Evolutionary conservation across 140 eudicot genomes (phyloP).

Genomic region (Flaveria floridana): DNA sequence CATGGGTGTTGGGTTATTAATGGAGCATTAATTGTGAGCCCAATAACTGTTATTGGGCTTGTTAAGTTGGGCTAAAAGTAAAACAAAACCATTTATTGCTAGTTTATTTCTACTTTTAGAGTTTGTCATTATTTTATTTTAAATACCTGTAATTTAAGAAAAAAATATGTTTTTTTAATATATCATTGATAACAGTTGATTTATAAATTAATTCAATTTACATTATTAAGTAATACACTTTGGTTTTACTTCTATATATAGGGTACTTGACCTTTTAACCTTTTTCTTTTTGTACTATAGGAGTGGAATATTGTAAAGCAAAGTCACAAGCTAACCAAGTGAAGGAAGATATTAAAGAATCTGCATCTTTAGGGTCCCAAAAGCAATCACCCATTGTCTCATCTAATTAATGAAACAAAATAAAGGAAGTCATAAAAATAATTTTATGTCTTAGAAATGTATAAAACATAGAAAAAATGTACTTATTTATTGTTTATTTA

Average conservation of each 20-base stretch:
- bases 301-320: conserved; percentile 18
- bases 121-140: background rate
- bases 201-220: background rate
- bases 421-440: background rate
- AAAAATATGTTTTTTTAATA: background rate
- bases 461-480: background rate
- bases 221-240: background rate
- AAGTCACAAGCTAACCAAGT: conserved; percentile 1
- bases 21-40: conserved; percentile 7
- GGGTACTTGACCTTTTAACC: background rate
- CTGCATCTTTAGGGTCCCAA: conserved; percentile 23
- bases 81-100: background rate
- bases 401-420: background rate
- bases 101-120: background rate
- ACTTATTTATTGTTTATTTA: background rate
- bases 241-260: conserved; percentile 4
- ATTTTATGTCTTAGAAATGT: background rate
- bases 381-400: conserved; percentile 20
- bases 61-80: background rate
- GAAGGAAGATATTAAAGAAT: conserved; percentile 17
- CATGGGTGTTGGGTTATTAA: too few relatives aligned
- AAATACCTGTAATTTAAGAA: background rate
- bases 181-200: background rate
- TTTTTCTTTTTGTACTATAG: background rate
- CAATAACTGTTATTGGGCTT: background rate